A percentile compares a stretch with the other conserved stretches of the same genome.
These are phyloP conservation scores for Alliaria petiolata DNA, from an alignment of 345 rosid genomes.

Conservation along the genomic window DNA sequence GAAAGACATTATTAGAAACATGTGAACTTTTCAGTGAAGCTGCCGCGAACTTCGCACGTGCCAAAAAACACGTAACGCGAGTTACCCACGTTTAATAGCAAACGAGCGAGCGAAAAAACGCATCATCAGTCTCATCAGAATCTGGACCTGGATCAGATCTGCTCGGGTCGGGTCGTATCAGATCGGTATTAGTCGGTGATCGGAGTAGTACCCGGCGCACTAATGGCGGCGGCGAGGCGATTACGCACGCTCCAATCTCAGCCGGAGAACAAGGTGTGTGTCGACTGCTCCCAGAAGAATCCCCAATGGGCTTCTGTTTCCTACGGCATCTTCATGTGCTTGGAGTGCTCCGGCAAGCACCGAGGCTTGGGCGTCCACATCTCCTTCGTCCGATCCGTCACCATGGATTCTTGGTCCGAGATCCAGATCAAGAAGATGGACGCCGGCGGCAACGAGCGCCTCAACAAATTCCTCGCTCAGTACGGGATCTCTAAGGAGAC, in stretches of 20 bases:
- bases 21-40: background rate
- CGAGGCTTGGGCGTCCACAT: conserved; percentile 98
- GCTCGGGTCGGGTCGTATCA: conserved; percentile 10
- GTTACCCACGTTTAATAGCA: background rate
- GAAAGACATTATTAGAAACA: background rate
- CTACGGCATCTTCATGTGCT: conserved; percentile 95
- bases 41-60: conserved; percentile 26
- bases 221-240: conserved; percentile 74
- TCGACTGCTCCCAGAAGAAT: conserved; percentile 91
- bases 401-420: conserved; percentile 99
- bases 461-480: conserved; percentile 62
- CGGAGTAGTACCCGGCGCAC: background rate
- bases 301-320: conserved; percentile 99
- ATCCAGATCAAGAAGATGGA: conserved; percentile 99
- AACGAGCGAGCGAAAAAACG: conserved; percentile 1
- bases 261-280: conserved; percentile 82
- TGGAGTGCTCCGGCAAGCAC: conserved; percentile 99
- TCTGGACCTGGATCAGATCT: conserved; percentile 26
- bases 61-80: background rate
- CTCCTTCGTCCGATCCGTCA: conserved; percentile 97
- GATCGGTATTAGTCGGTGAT: conserved; percentile 24
- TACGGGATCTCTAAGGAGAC: conserved; percentile 80
- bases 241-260: conserved; percentile 85
- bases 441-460: conserved; percentile 79
- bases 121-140: background rate